These are phyloP conservation scores for Colletotrichum tofieldiae DNA, from an alignment of 2,329 filamentous ascomycete genomes.

Conservation along the genomic window DNA sequence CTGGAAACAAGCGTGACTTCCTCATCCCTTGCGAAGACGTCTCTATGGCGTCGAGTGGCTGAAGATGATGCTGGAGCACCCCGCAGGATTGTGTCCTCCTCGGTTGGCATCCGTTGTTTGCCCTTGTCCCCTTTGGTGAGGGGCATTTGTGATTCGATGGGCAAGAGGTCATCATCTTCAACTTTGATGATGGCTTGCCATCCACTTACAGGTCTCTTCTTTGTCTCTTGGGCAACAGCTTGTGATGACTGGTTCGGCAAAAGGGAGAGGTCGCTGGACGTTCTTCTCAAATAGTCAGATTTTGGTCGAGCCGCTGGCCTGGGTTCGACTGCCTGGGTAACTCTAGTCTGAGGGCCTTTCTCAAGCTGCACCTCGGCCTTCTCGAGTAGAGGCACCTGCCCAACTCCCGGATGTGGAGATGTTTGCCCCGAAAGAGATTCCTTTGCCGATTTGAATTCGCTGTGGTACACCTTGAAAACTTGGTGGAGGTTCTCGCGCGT, in stretches of 20 bases:
- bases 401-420: background rate
- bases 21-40: conserved; percentile 1
- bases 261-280: background rate
- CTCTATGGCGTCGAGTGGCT: background rate
- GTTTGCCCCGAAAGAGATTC: conserved; percentile 3
- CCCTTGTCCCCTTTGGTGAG: conserved; percentile 2
- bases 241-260: background rate
- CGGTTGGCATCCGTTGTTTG: conserved; percentile 13
- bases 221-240: background rate
- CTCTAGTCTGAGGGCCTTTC: background rate
- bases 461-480: conserved; percentile 53
- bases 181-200: background rate
- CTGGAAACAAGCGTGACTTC: conserved; percentile 16
- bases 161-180: background rate
- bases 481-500: conserved; percentile 53
- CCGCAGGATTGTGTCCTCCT: background rate
- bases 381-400: background rate
- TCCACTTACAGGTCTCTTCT: too few relatives aligned
- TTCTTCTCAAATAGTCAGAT: background rate
- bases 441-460: conserved; percentile 46
- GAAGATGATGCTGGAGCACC: conserved; percentile 6
- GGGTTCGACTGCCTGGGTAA: background rate
- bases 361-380: background rate
- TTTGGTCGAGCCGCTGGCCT: background rate
- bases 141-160: background rate